Base-by-base conservation (phyloP, 441 rosid genomes). In the Dalechampia spathulata region DNA sequence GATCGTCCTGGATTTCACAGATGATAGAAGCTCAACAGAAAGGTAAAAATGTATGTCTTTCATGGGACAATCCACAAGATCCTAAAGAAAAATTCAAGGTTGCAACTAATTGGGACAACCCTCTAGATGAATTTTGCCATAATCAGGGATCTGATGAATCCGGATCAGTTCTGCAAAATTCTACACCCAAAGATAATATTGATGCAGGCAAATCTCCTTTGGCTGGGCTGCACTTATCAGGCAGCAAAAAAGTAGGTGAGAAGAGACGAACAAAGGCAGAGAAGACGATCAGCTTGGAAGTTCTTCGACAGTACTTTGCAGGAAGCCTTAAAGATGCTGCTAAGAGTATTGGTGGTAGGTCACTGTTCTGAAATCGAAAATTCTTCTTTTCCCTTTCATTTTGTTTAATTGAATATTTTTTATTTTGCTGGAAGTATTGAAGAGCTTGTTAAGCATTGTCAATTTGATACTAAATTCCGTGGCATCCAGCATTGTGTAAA, bases 321-420 rank as follows among this genome's bases (percentile, higher is more conserved):
- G 83, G 83, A 32, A 78, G 80, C 71, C 80, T 78, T 32, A 73
- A 75, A 57, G 80, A 78, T 56, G 80, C 80, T 19, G 83, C 80
- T 28, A 71, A 70, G 62, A 72, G 73, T 25, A 67, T 78, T 52
- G 78, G 80, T 1, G 83, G 80, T 78, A 73, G 16, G 78, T 60
- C 55, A 19, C 36, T 15, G 12, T 36, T 30, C 26, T 3, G 34
- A 30, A 30, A 30, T 30, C 34, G 44, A 30, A 21, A 44, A 52
- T 46, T 41, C 27, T 38, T 56, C 19, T 38, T 48, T 64, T 25
- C 17, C 4, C 17, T 6, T 9, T 22, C 5, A 49, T 32, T 37
- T 45, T 28, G 40, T 41, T 49, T 39, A 19, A 43, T 19, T 26
- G 28, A 51, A 45, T 51, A 26, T 40, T 21, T 55, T 60, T 22